phyloP scores from a whole-genome alignment of 2,329 filamentous ascomycete genomes.

The Alternaria ethzedia region DNA sequence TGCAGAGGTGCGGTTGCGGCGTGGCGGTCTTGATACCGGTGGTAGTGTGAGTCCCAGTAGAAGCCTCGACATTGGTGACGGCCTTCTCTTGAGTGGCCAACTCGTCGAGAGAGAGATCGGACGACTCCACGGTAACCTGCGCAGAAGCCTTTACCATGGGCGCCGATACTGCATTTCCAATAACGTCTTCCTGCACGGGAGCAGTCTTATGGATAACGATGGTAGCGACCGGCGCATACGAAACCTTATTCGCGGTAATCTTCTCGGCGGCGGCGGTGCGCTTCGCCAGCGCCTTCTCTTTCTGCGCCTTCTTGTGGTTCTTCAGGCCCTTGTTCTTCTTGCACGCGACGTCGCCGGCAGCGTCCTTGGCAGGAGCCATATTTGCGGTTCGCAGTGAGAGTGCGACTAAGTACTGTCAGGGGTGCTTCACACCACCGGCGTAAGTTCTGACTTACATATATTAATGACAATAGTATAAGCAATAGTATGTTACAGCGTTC shows the following conservation, averaged over 20 bases:
- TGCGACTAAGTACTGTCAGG: not conserved
- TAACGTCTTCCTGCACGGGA: too few relatives aligned
- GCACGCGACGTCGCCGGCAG: not conserved
- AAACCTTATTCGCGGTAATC: not conserved
- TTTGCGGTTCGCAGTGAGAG: not conserved
- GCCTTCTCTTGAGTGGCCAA: rapidly evolving
- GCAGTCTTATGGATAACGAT: not conserved
- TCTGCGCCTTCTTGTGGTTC: slow-evolving; percentile 9
- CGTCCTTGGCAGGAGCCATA: not conserved
- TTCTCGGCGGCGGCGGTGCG: slow-evolving; percentile 2
- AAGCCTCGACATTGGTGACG: rapidly evolving
- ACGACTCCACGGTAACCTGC: not conserved
- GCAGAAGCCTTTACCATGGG: not conserved
- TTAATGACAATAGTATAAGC: not conserved
- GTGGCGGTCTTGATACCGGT: not conserved
- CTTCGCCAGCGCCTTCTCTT: slow-evolving; percentile 1
- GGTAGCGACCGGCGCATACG: not conserved
- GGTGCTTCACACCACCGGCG: not conserved
- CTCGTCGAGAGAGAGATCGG: not conserved
- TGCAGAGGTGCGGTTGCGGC: not conserved
- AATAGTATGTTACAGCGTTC: not conserved
- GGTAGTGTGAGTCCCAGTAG: too few relatives aligned
- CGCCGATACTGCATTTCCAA: not conserved
- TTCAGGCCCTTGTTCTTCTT: slow-evolving; percentile 12
- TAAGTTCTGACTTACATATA: not conserved